Evolutionary conservation across 306 rosid genomes (phyloP).

Genomic region (Psophocarpus tetragonolobus): DNA sequence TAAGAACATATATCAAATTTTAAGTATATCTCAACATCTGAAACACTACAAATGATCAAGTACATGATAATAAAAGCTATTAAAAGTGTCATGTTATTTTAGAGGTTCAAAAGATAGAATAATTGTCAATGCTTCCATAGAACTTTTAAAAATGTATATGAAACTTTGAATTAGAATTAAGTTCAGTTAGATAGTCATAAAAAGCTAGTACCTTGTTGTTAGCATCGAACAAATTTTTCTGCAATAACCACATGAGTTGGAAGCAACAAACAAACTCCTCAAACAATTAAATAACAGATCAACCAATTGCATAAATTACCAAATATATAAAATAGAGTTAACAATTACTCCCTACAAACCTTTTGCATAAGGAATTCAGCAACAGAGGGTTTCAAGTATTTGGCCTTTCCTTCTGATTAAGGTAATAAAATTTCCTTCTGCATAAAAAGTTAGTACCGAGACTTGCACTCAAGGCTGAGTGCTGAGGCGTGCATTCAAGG

Average conservation of each 20-base stretch:
- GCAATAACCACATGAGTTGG: slow-evolving; percentile 91
- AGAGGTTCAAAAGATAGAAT: background rate
- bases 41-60: background rate
- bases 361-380: slow-evolving; percentile 97
- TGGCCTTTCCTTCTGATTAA: slow-evolving; percentile 90
- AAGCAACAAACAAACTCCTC: slow-evolving; percentile 90
- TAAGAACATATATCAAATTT: slow-evolving; percentile 36
- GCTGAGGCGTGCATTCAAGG: too few relatives aligned
- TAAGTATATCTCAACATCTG: background rate
- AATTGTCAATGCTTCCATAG: background rate
- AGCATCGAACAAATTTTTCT: slow-evolving; percentile 88
- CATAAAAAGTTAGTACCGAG: too few relatives aligned
- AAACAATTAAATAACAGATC: slow-evolving; percentile 26
- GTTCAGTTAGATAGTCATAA: too few relatives aligned
- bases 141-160: background rate
- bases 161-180: background rate
- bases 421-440: too few relatives aligned
- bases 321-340: background rate
- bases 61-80: background rate
- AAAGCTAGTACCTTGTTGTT: slow-evolving; percentile 72
- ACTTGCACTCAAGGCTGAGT: too few relatives aligned
- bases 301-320: slow-evolving; percentile 5
- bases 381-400: slow-evolving; percentile 83
- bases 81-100: background rate
- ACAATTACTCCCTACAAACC: slow-evolving; percentile 47